Conservation (phyloP, 805 yeast species). For the Candida manassasensis region DNA sequence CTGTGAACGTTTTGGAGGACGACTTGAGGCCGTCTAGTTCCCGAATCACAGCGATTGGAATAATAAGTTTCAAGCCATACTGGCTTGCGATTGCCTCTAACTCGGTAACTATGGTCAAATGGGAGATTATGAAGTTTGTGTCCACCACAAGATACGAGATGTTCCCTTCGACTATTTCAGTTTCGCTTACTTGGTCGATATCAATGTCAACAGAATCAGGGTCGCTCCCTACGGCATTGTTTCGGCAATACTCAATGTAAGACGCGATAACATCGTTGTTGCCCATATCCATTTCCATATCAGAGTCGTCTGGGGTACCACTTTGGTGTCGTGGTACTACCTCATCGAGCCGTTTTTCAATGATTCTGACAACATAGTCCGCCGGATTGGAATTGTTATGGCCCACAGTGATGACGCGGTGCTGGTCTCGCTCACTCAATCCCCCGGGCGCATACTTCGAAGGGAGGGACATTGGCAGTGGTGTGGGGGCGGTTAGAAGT, state of each 20-base stretch:
- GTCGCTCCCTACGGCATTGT: not conserved
- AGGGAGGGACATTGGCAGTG: conserved; percentile 25
- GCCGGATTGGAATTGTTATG: conserved; percentile 13
- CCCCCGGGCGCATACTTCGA: conserved; percentile 37
- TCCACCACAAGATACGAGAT: conserved; percentile 59
- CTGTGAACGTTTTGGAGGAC: conserved; percentile 19
- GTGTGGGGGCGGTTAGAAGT: too few relatives aligned
- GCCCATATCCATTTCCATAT: conserved; percentile 46
- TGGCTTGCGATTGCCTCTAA: conserved; percentile 36
- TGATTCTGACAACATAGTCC: conserved; percentile 18
- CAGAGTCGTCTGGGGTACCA: conserved; percentile 19
- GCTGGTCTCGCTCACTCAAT: conserved; percentile 19
- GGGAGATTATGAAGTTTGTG: conserved; percentile 77
- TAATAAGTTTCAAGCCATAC: conserved; percentile 49
- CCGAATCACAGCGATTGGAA: conserved; percentile 65
- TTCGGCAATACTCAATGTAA: conserved; percentile 21
- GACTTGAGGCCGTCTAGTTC: conserved; percentile 84
- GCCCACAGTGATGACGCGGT: conserved; percentile 23
- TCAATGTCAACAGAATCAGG: conserved; percentile 14
- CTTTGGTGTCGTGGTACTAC: conserved; percentile 11
- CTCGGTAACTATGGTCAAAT: conserved; percentile 53
- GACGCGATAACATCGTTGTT: conserved; percentile 40
- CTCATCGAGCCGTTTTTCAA: conserved; percentile 22
- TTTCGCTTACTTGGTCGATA: conserved; percentile 11
- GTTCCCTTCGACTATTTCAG: conserved; percentile 15